These are phyloP conservation scores for Pestalotiopsis sp. DNA, from an alignment of 2,329 filamentous ascomycete species.

Conservation along the genomic window DNA sequence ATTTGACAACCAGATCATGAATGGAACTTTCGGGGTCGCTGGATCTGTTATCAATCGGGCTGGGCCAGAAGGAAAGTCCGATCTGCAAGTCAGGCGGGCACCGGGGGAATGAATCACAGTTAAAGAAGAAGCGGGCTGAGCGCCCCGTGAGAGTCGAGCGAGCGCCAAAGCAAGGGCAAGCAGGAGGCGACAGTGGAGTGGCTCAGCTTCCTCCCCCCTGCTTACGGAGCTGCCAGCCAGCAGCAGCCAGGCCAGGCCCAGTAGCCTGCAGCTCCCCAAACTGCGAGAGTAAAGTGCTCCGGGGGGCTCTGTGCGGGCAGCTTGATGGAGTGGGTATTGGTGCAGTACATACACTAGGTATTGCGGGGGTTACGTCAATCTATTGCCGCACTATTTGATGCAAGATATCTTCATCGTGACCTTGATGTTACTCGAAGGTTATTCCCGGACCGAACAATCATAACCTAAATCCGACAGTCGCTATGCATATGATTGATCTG, in stretches of 20 bases:
- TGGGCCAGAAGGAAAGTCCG: background rate
- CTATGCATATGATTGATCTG: background rate
- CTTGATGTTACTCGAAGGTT: background rate
- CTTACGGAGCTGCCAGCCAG: background rate
- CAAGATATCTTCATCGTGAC: background rate
- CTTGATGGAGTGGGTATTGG: too few species aligned
- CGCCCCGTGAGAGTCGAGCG: background rate
- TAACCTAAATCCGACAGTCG: background rate
- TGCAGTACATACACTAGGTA: background rate
- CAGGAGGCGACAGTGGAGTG: conserved; percentile 7
- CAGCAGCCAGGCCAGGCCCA: background rate
- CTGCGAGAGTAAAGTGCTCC: background rate
- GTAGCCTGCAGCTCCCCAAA: background rate
- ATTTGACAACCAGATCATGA: background rate
- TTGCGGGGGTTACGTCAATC: background rate
- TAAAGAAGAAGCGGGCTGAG: background rate
- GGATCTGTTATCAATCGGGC: background rate
- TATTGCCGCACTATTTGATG: background rate
- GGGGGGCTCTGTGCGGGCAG: background rate
- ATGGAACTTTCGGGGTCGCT: background rate
- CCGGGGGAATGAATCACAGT: background rate
- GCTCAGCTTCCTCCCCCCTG: background rate
- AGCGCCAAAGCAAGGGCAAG: background rate
- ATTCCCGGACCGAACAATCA: background rate
- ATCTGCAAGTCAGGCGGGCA: background rate